Evolutionary conservation across 2,329 filamentous ascomycete genomes (phyloP).

Genomic region (Apiospora phragmitis): DNA sequence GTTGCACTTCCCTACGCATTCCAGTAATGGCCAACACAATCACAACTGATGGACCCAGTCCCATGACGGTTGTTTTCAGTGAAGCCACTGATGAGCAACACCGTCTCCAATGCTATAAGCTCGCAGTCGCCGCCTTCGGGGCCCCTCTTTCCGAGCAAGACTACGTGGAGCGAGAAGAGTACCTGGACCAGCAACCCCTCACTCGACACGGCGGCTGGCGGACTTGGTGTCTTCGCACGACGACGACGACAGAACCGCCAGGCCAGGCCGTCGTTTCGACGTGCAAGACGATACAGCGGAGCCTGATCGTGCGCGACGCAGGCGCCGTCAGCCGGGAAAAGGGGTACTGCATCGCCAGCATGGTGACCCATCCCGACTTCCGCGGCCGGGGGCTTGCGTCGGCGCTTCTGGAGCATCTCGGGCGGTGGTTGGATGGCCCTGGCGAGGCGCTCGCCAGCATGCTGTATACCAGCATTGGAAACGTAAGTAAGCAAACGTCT

Average conservation of each 20-base stretch:
- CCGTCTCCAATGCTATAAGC: background rate
- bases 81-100: background rate
- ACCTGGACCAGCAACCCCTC: background rate
- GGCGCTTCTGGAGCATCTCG: background rate
- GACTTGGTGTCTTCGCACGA: background rate
- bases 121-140: background rate
- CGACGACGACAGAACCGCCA: background rate
- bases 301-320: background rate
- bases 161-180: background rate
- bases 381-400: background rate
- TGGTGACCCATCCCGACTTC: background rate
- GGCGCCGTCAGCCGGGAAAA: background rate
- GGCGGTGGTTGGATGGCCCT: background rate
- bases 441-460: background rate
- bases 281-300: background rate
- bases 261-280: background rate
- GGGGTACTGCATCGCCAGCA: background rate
- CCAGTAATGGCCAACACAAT: background rate
- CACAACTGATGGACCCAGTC: background rate
- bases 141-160: background rate
- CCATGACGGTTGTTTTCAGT: background rate
- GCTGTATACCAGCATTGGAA: background rate
- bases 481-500: background rate
- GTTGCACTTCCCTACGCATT: background rate
- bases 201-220: background rate